Percentiles rank a stretch among this genome's conserved stretches.
These are phyloP conservation scores for Quercus parvula DNA, from an alignment of 306 rosid genomes.

Conservation along the genomic window DNA sequence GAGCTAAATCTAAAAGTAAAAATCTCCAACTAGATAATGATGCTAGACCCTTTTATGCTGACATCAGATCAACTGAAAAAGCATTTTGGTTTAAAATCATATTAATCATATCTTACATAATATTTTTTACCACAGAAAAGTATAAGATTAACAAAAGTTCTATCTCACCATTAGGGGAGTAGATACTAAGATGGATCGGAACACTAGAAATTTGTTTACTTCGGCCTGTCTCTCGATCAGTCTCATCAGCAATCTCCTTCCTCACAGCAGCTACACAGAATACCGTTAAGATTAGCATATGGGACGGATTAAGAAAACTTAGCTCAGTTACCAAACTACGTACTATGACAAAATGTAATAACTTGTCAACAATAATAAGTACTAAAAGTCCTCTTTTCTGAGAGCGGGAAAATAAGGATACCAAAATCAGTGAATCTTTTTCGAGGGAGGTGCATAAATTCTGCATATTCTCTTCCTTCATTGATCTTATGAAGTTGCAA, in stretches of 20 bases:
- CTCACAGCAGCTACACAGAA: slow-evolving; percentile 41
- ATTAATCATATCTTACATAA: slow-evolving; percentile 41
- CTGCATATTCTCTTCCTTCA: slow-evolving; percentile 77
- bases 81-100: slow-evolving; percentile 30
- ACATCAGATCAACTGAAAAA: not conserved
- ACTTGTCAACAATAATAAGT: not conserved
- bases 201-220: slow-evolving; percentile 24
- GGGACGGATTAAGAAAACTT: not conserved
- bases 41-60: not conserved
- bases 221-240: slow-evolving; percentile 85
- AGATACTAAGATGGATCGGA: slow-evolving; percentile 88
- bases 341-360: not conserved
- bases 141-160: not conserved
- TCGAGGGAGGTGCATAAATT: slow-evolving; percentile 83
- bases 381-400: not conserved
- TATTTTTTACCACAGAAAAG: not conserved
- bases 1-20: not conserved
- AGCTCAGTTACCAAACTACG: not conserved
- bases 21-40: not conserved
- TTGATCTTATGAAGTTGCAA: slow-evolving; percentile 85
- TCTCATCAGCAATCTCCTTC: slow-evolving; percentile 90
- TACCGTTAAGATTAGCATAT: not conserved
- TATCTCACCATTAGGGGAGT: slow-evolving; percentile 75
- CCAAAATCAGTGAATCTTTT: slow-evolving; percentile 80
- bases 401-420: slow-evolving; percentile 17